Conservation (phyloP, 208 protist genomes). For the Acanthamoeba lenticulata region DNA sequence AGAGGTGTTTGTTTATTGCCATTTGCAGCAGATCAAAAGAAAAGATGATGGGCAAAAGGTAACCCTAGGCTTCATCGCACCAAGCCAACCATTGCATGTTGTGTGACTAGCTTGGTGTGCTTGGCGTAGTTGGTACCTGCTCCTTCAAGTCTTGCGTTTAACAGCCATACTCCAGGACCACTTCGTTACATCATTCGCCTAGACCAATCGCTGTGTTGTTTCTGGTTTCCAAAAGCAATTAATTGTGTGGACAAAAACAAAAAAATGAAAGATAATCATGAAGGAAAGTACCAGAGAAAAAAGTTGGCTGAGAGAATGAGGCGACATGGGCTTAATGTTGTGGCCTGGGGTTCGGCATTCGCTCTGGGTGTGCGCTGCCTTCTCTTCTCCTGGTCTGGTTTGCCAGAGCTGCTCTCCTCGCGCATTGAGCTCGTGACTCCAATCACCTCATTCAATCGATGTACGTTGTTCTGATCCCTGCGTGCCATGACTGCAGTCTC, state of each 20-base stretch:
- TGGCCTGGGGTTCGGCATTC: slow-evolving; percentile 24
- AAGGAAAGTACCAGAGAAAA: not conserved
- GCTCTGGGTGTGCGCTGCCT: slow-evolving; percentile 13
- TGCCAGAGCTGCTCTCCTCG: slow-evolving; percentile 16
- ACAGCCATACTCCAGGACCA: too few relatives aligned
- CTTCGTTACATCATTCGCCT: too few relatives aligned
- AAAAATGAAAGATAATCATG: not conserved
- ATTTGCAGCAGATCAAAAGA: too few relatives aligned
- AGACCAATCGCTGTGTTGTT: not conserved
- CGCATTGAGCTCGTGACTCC: slow-evolving; percentile 63
- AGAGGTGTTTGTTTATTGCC: too few relatives aligned
- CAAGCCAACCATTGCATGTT: too few relatives aligned
- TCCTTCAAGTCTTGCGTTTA: too few relatives aligned
- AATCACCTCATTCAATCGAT: slow-evolving; percentile 43
- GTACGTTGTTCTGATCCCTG: not conserved
- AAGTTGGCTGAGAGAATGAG: not conserved
- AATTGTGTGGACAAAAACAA: too few relatives aligned
- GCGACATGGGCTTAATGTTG: not conserved
- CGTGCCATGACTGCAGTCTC: not conserved
- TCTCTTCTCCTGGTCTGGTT: slow-evolving; percentile 19
- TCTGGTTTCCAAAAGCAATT: not conserved
- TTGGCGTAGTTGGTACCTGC: too few relatives aligned
- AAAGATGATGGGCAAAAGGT: too few relatives aligned
- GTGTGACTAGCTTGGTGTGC: too few relatives aligned
- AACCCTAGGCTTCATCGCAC: too few relatives aligned